phyloP scores from a whole-genome alignment of 2,329 filamentous ascomycete genomes.

The Cytospora mali region DNA sequence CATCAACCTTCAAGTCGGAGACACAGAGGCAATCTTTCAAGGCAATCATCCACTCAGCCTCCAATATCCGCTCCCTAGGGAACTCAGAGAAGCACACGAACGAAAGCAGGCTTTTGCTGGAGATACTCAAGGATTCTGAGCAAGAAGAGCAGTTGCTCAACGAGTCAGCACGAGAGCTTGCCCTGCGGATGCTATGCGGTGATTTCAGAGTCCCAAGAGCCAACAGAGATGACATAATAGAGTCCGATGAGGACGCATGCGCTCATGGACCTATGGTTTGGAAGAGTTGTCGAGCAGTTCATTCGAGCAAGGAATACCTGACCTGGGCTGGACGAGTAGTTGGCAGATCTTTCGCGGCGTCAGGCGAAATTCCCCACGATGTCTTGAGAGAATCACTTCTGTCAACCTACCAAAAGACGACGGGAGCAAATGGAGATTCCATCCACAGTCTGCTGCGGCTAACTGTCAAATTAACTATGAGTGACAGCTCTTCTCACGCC shows the following conservation, averaged over 20 bases:
- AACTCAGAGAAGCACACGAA: conserved; percentile 69
- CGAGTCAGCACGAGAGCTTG: conserved; percentile 67
- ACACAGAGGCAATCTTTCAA: conserved; percentile 61
- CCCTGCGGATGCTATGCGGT: conserved; percentile 72
- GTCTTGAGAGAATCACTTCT: conserved; percentile 63
- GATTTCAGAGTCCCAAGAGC: conserved; percentile 68
- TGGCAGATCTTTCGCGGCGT: conserved; percentile 80
- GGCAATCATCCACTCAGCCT: conserved; percentile 69
- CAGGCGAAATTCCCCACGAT: conserved; percentile 65
- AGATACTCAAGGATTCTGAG: conserved; percentile 74
- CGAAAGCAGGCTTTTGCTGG: conserved; percentile 80
- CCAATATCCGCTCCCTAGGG: conserved; percentile 66
- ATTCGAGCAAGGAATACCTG: conserved; percentile 69
- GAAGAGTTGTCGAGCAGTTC: conserved; percentile 70
- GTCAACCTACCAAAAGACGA: conserved; percentile 51
- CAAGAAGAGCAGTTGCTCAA: conserved; percentile 67
- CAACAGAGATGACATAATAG: conserved; percentile 67
- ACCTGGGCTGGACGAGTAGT: conserved; percentile 85
- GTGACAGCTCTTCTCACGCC: conserved; percentile 56
- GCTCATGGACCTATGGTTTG: conserved; percentile 69
- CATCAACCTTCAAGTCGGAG: conserved; percentile 51
- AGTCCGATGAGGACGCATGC: conserved; percentile 65
- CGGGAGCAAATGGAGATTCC: conserved; percentile 55
- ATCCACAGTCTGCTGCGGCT: conserved; percentile 65
- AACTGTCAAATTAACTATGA: conserved; percentile 63